phyloP scores from a whole-genome alignment of 305 asterid genomes.

The Petunia hybrid region DNA sequence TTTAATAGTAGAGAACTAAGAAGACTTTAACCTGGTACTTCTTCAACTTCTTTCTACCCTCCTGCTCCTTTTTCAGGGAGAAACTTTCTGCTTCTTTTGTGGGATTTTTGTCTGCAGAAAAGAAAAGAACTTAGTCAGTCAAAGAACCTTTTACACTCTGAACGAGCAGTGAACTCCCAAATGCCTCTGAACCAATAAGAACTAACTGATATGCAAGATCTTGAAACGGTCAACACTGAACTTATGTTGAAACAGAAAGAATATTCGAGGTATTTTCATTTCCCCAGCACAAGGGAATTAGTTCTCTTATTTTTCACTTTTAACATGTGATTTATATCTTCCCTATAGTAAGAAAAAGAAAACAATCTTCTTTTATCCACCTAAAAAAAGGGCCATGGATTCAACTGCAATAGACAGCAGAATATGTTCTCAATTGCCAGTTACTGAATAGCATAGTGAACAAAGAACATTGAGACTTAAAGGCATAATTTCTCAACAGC shows the following conservation, averaged over 20 bases:
- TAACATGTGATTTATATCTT: not conserved
- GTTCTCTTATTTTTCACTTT: not conserved
- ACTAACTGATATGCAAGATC: not conserved
- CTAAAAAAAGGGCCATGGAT: not conserved
- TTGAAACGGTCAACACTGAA: constrained; percentile 6
- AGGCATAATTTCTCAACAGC: not conserved
- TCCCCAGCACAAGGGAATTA: constrained; percentile 12
- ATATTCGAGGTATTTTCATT: constrained; percentile 15
- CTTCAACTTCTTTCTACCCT: constrained; percentile 64
- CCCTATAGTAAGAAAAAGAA: constrained; percentile 22
- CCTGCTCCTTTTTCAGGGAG: constrained; percentile 67
- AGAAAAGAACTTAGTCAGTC: constrained; percentile 37
- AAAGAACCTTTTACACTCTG: constrained; percentile 27
- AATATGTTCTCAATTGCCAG: not conserved
- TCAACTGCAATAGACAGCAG: constrained; percentile 18
- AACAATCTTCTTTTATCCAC: not conserved
- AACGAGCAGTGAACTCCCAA: constrained; percentile 14
- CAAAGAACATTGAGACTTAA: not conserved
- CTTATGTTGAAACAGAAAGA: constrained; percentile 3
- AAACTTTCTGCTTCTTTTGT: constrained; percentile 65
- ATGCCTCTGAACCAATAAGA: constrained; percentile 27
- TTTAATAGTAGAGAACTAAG: constrained; percentile 32
- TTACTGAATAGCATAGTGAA: constrained; percentile 14
- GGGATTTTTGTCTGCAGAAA: constrained; percentile 52
- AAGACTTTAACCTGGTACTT: constrained; percentile 75